These are phyloP conservation scores for Ceratocystis huliohia DNA, from an alignment of 2,329 filamentous ascomycete species.

Conservation along the genomic window DNA sequence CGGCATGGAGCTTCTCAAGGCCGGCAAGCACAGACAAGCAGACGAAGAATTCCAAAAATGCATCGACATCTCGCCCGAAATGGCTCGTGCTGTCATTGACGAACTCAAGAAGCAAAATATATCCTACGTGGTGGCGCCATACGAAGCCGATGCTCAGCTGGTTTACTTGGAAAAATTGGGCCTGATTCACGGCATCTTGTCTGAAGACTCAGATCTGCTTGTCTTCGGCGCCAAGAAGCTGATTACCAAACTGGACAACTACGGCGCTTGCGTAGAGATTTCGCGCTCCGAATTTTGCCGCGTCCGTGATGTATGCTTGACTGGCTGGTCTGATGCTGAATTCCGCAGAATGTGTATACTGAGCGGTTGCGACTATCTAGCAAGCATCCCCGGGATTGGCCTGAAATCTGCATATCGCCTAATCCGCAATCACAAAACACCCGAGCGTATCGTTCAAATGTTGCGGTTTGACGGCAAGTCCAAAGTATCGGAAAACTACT, in stretches of 20 bases:
- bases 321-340: constrained; percentile 82
- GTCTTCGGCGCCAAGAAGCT: constrained; percentile 89
- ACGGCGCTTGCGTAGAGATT: constrained; percentile 86
- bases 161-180: constrained; percentile 84
- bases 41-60: constrained; percentile 84
- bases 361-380: constrained; percentile 92
- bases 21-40: constrained; percentile 69
- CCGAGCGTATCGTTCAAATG: constrained; percentile 70
- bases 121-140: constrained; percentile 85
- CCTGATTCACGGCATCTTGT: constrained; percentile 74
- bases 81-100: constrained; percentile 85
- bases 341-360: constrained; percentile 94
- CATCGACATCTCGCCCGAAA: constrained; percentile 88
- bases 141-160: constrained; percentile 94
- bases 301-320: constrained; percentile 74
- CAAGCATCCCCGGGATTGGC: constrained; percentile 71
- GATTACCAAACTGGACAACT: constrained; percentile 86
- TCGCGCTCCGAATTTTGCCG: constrained; percentile 78
- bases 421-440: constrained; percentile 76
- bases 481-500: constrained; percentile 66
- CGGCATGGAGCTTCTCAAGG: constrained; percentile 66
- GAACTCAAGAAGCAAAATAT: constrained; percentile 71
- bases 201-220: constrained; percentile 89
- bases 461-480: constrained; percentile 82
- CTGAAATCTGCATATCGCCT: constrained; percentile 87